Evolutionary conservation across 257 asterid species (phyloP).

Genomic region (Verbascum thapsus): DNA sequence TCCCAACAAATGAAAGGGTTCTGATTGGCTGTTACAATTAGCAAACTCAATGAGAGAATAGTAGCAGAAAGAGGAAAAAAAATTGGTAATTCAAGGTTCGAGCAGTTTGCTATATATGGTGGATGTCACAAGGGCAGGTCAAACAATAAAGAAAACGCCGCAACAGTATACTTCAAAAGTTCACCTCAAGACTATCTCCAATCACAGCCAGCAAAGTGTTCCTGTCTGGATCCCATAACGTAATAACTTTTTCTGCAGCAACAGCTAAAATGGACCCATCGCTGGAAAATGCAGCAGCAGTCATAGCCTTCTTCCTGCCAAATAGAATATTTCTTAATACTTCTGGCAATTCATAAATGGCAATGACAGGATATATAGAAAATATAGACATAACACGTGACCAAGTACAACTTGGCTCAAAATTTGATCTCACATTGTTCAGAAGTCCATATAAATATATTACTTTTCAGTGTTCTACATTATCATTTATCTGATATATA

Average conservation of each 20-base stretch:
- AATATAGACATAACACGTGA: neutral
- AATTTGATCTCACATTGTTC: neutral
- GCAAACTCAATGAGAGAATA: conserved; percentile 24
- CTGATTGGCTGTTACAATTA: conserved; percentile 56
- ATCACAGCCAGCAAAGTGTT: conserved; percentile 75
- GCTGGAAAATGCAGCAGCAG: conserved; percentile 76
- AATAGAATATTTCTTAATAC: conserved; percentile 21
- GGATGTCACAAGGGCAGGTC: neutral
- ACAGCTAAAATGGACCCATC: conserved; percentile 96
- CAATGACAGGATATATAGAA: conserved; percentile 5
- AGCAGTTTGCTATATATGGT: conserved; percentile 17
- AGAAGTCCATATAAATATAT: neutral
- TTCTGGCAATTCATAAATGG: conserved; percentile 10
- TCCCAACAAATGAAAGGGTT: conserved; percentile 75
- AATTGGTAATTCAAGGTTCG: neutral
- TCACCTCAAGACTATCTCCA: conserved; percentile 81
- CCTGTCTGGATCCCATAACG: conserved; percentile 92
- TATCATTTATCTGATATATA: conserved; percentile 7
- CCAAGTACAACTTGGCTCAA: conserved; percentile 5
- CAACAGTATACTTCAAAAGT: conserved; percentile 14
- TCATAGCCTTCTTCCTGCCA: conserved; percentile 85
- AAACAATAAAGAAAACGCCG: neutral
- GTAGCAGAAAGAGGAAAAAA: neutral
- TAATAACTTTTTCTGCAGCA: conserved; percentile 84
- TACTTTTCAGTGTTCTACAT: neutral